Conservation (phyloP, 176 grass and related monocot species). For the Phragmites australis region DNA sequence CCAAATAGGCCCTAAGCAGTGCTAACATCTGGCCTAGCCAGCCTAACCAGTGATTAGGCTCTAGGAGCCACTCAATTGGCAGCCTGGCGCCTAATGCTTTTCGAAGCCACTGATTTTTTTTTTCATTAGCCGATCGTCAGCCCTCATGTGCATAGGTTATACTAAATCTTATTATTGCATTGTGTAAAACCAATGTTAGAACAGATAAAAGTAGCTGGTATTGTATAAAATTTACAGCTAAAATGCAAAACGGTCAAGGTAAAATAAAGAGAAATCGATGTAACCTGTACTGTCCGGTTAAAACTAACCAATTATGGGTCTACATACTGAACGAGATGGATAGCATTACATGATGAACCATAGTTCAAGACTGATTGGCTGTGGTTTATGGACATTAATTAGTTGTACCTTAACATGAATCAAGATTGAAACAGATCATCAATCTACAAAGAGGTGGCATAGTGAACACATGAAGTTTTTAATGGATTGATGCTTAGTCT, state of each 20-base stretch:
- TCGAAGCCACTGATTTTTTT: not conserved
- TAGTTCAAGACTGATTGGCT: not conserved
- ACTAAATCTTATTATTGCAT: not conserved
- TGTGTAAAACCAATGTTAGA: conserved; percentile 25
- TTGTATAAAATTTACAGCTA: not conserved
- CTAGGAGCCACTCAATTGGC: not conserved
- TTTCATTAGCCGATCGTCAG: not conserved
- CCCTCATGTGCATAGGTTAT: not conserved
- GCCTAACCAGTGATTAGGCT: not conserved
- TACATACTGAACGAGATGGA: conserved; percentile 2
- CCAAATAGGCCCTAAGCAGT: too few species aligned
- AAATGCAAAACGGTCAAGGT: conserved; percentile 5
- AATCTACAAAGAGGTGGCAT: not conserved
- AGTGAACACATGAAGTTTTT: not conserved
- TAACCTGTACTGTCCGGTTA: not conserved
- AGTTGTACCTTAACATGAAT: not conserved
- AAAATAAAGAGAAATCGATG: not conserved
- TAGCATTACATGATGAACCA: not conserved
- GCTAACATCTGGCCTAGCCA: not conserved
- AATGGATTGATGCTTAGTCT: not conserved
- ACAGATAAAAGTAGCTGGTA: conserved; percentile 14
- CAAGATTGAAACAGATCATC: conserved; percentile 6
- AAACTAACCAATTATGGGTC: not conserved
- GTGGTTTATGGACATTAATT: not conserved
- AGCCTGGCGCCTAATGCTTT: not conserved